Evolutionary conservation across 768 basidiomycete genomes (phyloP).

Genomic region (Agaricus sinodeliciosus): DNA sequence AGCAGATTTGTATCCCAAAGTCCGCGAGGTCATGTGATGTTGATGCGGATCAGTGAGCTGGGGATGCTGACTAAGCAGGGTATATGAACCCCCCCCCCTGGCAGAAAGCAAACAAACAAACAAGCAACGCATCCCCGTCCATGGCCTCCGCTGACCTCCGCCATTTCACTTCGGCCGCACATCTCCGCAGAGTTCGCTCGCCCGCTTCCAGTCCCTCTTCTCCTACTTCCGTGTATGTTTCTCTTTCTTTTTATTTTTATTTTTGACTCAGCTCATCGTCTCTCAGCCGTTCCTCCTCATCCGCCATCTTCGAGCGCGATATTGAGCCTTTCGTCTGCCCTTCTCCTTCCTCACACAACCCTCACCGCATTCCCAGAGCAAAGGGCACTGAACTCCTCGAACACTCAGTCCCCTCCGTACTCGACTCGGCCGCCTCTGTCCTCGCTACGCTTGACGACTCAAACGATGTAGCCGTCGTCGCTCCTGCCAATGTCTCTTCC

Average conservation of each 20-base stretch:
- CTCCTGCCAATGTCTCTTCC: conserved; percentile 37
- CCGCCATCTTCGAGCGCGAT: conserved; percentile 89
- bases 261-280: conserved; percentile 8
- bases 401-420: conserved; percentile 75
- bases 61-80: conserved; percentile 5
- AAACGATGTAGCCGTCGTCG: conserved; percentile 51
- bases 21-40: too few relatives aligned
- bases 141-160: conserved; percentile 46
- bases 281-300: conserved; percentile 64
- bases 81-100: too few relatives aligned
- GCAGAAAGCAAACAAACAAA: too few relatives aligned
- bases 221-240: conserved; percentile 67
- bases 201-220: conserved; percentile 75
- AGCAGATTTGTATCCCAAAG: too few relatives aligned
- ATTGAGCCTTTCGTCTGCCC: conserved; percentile 60
- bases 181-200: conserved; percentile 40
- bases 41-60: not conserved
- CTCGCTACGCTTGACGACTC: conserved; percentile 39
- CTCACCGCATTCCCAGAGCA: conserved; percentile 68
- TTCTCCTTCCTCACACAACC: conserved; percentile 39
- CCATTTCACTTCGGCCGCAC: conserved; percentile 30
- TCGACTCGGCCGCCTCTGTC: conserved; percentile 77
- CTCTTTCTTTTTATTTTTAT: not conserved
- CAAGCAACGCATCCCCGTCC: too few relatives aligned
- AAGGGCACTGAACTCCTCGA: conserved; percentile 72